Percentiles rank a stretch among this genome's conserved stretches.
Evolutionary conservation across 345 rosid genomes (phyloP).

Genomic region (Syzygium oleosum): DNA sequence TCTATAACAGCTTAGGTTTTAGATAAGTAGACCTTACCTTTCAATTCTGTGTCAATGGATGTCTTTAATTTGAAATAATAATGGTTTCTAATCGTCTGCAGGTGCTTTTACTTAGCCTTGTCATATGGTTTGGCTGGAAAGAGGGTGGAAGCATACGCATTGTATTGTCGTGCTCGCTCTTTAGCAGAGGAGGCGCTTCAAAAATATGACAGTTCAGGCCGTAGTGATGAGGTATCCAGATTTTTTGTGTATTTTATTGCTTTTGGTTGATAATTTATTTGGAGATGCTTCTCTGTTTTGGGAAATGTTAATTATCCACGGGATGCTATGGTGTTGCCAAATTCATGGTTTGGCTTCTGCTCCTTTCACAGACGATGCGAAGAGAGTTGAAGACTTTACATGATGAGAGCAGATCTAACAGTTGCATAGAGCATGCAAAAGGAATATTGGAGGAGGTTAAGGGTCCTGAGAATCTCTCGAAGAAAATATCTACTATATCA

Average conservation of each 20-base stretch:
- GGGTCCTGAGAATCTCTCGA: slow-evolving; percentile 76
- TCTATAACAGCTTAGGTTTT: background rate
- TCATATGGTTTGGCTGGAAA: slow-evolving; percentile 93
- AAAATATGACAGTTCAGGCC: slow-evolving; percentile 29
- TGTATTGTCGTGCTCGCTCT: slow-evolving; percentile 68
- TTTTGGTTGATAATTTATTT: background rate
- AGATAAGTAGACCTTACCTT: background rate
- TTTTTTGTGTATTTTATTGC: background rate
- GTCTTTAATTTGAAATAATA: background rate
- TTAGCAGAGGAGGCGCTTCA: slow-evolving; percentile 63
- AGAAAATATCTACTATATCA: slow-evolving; percentile 65
- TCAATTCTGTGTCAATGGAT: background rate
- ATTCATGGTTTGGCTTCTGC: background rate
- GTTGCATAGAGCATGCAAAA: slow-evolving; percentile 91
- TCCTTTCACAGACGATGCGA: slow-evolving; percentile 31
- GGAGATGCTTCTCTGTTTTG: background rate
- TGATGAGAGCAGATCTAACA: slow-evolving; percentile 69
- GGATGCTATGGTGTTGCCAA: background rate
- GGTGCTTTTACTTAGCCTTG: slow-evolving; percentile 91
- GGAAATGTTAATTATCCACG: background rate
- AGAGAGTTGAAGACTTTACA: slow-evolving; percentile 53
- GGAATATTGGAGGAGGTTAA: slow-evolving; percentile 74
- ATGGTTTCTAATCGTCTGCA: slow-evolving; percentile 14
- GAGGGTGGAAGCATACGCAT: slow-evolving; percentile 75
- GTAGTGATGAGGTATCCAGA: slow-evolving; percentile 44